Evolutionary conservation across 2,329 filamentous ascomycete genomes (phyloP), one percentile per base, ranked within the genome.

Genomic region (Penicillium sp.): DNA sequence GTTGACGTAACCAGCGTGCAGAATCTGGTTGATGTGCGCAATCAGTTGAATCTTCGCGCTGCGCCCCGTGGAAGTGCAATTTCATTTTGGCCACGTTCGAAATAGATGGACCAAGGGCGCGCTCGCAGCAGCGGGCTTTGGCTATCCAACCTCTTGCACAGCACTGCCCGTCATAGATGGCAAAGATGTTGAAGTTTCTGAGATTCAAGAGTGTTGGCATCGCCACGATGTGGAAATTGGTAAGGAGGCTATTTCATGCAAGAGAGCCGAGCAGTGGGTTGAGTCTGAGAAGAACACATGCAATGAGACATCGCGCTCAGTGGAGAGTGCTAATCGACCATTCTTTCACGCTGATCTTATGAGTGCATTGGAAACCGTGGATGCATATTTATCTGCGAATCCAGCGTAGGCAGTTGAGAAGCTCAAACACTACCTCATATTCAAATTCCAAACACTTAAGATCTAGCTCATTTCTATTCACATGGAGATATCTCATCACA

Each of bases 31-130:
- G 91, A 96, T 62, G 85, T 95, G 1, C 87, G 90, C 59, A 95
- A 95, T 67, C 89, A 95, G 66, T 82, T 96, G 13, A 89, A 95
- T 68, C 79, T 82, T n/a, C 92, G 95, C 65, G 80, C 88, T 0
- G 68, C 84, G 0, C 91, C 91, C 91, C 0, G 82, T 89, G 10
- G 77, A 77, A 1, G 89, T 95, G 2, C 88, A 95, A 66, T 95
- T 90, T 90, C 91, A 95, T 69, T 84, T 96, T 55, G 87, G 89
- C 13, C 85, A 83, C 68, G 86, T 96, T 72, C 88, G 84, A 71
- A 95, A 91, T 73, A 80, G 87, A 47, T 95, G 91, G 91, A 91
- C 89, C 20, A 95, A 93, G 74, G 86, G 89, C 25, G 89, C 89
- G 4, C 81, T 96, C 35, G 85, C 85, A 2, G 82, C 87, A 0